Conservation (phyloP, 169 alveolate genomes). For the Plasmodium gaboni region DNA sequence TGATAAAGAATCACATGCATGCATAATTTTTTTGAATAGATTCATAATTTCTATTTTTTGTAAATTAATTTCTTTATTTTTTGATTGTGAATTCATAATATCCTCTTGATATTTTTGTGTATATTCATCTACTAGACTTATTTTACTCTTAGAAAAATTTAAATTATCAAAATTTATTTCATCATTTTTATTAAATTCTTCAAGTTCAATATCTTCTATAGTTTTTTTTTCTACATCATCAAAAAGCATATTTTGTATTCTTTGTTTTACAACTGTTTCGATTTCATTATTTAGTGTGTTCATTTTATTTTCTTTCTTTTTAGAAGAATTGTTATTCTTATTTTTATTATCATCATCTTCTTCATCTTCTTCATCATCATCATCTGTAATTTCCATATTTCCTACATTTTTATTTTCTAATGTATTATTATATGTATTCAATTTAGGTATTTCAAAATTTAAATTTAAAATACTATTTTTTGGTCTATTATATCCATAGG, state of each 20-base stretch:
- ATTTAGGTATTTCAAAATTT: slow-evolving; percentile 85
- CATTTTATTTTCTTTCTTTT: slow-evolving; percentile 2
- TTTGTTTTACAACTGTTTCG: slow-evolving; percentile 81
- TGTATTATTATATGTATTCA: slow-evolving; percentile 50
- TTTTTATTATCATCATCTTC: slow-evolving; percentile 5
- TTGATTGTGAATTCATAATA: slow-evolving; percentile 77
- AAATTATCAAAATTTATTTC: slow-evolving; percentile 78
- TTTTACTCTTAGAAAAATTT: slow-evolving; percentile 82
- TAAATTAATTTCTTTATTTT: slow-evolving; percentile 78
- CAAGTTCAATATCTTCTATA: slow-evolving; percentile 74
- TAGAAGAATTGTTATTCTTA: slow-evolving; percentile 1
- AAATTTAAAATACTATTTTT: slow-evolving; percentile 86
- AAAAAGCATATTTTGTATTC: slow-evolving; percentile 84
- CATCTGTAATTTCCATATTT: slow-evolving; percentile 31
- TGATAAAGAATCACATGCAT: slow-evolving; percentile 84
- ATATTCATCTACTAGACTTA: slow-evolving; percentile 87
- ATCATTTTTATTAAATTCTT: slow-evolving; percentile 21
- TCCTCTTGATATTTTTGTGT: slow-evolving; percentile 83
- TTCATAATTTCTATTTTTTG: slow-evolving; percentile 78
- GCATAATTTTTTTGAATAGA: slow-evolving; percentile 82
- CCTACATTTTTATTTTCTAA: slow-evolving; percentile 53
- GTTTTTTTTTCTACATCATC: slow-evolving; percentile 86
- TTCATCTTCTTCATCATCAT: slow-evolving; percentile 55
- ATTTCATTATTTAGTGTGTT: slow-evolving; percentile 74
- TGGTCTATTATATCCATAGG: slow-evolving; percentile 85